Conservation (phyloP, 345 rosid genomes). For the Excoecaria agallocha region DNA sequence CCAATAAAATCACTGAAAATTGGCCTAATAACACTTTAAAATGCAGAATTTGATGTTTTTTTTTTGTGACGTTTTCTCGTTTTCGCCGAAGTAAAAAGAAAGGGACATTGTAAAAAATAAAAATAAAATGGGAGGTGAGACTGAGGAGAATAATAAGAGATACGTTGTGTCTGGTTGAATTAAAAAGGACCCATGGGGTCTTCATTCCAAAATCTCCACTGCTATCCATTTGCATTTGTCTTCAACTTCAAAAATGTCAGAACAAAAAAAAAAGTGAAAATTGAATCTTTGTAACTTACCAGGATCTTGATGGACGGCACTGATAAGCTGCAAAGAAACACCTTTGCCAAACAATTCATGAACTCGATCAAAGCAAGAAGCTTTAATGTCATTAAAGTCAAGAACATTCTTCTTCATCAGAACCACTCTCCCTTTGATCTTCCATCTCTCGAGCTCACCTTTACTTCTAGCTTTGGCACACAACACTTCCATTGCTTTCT, state of each 20-base stretch:
- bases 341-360: conserved; percentile 65
- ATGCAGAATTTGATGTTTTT: too few species aligned
- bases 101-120: too few species aligned
- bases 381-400: conserved; percentile 58
- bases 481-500: conserved; percentile 35
- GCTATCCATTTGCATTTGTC: not conserved
- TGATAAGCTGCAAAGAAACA: conserved; percentile 61
- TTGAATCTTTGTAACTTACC: conserved; percentile 32
- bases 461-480: conserved; percentile 34
- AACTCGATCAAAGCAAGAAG: conserved; percentile 64
- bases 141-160: too few species aligned
- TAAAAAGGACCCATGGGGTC: not conserved
- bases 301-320: conserved; percentile 50
- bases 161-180: too few species aligned
- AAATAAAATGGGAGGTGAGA: too few species aligned
- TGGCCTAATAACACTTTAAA: too few species aligned
- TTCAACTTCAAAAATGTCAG: conserved; percentile 14
- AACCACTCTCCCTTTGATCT: conserved; percentile 51
- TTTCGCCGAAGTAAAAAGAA: too few species aligned
- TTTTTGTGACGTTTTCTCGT: too few species aligned
- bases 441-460: conserved; percentile 25
- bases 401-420: conserved; percentile 75
- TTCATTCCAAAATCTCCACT: not conserved
- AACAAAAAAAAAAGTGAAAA: not conserved
- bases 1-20: too few species aligned